These are phyloP conservation scores for Graphiopsis chlorocephala DNA, from an alignment of 2,329 filamentous ascomycete genomes.

Conservation along the genomic window DNA sequence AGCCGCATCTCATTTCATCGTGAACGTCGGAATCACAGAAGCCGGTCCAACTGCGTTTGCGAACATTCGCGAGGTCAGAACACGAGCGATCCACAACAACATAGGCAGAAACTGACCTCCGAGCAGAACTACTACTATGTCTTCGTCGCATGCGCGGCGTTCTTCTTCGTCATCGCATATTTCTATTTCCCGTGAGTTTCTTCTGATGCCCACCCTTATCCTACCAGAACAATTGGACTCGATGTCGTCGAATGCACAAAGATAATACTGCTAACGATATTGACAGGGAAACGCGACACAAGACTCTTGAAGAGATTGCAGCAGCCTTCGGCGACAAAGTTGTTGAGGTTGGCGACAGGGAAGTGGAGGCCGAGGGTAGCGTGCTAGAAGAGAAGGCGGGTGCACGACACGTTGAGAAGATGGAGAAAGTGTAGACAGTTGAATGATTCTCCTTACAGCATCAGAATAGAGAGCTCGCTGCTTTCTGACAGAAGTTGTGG, in stretches of 20 bases:
- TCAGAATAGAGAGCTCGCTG: background rate
- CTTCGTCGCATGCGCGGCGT: conserved; percentile 52
- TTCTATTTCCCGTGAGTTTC: conserved; percentile 52
- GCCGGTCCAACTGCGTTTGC: conserved; percentile 55
- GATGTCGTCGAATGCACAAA: background rate
- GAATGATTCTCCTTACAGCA: background rate
- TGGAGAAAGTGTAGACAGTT: conserved; percentile 3
- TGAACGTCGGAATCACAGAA: conserved; percentile 49
- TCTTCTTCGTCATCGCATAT: conserved; percentile 54
- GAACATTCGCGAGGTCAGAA: conserved; percentile 41
- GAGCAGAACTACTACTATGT: conserved; percentile 61
- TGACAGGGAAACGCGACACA: conserved; percentile 29
- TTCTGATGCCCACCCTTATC: conserved; percentile 10
- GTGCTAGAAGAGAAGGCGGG: conserved; percentile 25
- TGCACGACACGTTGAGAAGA: conserved; percentile 10
- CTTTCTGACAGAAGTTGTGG: background rate
- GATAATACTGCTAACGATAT: background rate
- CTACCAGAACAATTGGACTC: background rate
- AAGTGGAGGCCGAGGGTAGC: conserved; percentile 23
- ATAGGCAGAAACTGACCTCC: background rate
- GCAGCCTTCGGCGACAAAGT: conserved; percentile 35
- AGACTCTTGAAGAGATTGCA: conserved; percentile 33
- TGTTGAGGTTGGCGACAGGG: conserved; percentile 28
- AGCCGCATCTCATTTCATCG: conserved; percentile 49
- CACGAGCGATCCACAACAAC: no score